phyloP scores from a whole-genome alignment of 768 basidiomycete species.

The Psilocybe cubensis region DNA sequence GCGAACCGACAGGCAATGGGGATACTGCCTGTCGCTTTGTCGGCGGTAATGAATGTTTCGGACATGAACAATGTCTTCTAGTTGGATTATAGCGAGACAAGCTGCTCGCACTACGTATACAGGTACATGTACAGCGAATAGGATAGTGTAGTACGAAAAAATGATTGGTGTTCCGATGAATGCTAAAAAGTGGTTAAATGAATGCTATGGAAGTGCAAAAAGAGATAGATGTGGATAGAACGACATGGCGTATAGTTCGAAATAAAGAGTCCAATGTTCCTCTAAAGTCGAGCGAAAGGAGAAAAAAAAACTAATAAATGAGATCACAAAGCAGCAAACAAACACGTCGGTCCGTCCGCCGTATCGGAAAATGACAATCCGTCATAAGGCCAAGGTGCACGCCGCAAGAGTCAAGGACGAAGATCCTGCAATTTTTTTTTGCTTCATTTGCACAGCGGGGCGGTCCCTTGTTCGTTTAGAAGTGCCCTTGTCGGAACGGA shows the following conservation, averaged over 20 bases:
- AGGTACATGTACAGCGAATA: background rate
- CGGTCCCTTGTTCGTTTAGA: conserved; percentile 7
- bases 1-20: background rate
- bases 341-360: conserved; percentile 15
- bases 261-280: background rate
- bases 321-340: too few relatives aligned
- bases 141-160: background rate
- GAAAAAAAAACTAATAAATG: background rate
- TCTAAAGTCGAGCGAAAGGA: background rate
- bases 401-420: too few relatives aligned
- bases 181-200: background rate
- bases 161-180: background rate
- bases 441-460: too few relatives aligned
- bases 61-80: background rate
- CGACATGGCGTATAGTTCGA: background rate
- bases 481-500: conserved; percentile 29
- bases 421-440: too few relatives aligned
- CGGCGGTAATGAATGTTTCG: background rate
- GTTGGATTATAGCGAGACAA: background rate
- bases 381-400: background rate
- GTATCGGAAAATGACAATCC: conserved; percentile 5
- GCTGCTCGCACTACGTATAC: background rate
- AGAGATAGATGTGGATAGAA: too few relatives aligned
- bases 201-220: background rate
- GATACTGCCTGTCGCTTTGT: background rate